Percentiles rank a stretch among this genome's conserved stretches.
phyloP scores from a whole-genome alignment of 2,329 filamentous ascomycete genomes.

The Aspergillus alliaceus region DNA sequence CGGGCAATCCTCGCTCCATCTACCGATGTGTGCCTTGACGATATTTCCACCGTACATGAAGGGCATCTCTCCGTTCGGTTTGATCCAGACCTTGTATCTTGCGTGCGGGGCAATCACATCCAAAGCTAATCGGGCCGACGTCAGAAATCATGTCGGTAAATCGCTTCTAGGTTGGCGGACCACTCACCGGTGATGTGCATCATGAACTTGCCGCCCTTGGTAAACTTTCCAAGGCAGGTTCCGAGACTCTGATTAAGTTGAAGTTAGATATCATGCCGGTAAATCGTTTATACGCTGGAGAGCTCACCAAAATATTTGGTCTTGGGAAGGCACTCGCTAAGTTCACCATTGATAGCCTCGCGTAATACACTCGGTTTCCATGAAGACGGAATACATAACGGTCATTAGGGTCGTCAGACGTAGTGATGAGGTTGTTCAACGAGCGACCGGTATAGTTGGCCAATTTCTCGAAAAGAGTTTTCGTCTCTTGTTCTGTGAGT shows the following conservation, averaged over 20 bases:
- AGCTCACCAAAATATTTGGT: too few species aligned
- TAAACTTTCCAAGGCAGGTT: conserved; percentile 81
- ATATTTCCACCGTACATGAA: conserved; percentile 94
- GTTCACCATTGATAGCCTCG: conserved; percentile 85
- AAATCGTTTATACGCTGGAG: too few species aligned
- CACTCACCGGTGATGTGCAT: conserved; percentile 72
- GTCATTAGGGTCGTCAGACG: conserved; percentile 67
- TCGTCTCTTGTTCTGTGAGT: conserved; percentile 65
- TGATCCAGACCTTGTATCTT: conserved; percentile 96
- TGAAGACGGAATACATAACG: conserved; percentile 85
- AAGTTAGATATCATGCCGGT: too few species aligned
- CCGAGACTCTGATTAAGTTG: too few species aligned
- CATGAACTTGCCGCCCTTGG: conserved; percentile 93
- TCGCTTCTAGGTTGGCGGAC: neutral
- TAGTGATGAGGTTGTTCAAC: conserved; percentile 79
- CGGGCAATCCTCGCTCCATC: conserved; percentile 88
- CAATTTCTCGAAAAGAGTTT: conserved; percentile 86
- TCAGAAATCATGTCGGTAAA: neutral
- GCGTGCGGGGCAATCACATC: conserved; percentile 88
- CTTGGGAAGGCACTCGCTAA: too few species aligned
- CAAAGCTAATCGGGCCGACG: conserved; percentile 58
- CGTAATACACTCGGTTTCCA: conserved; percentile 85
- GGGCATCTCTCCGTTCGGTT: conserved; percentile 94
- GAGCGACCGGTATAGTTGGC: conserved; percentile 89
- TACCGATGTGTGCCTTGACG: conserved; percentile 76